Conservation (phyloP, 2,329 filamentous ascomycete species). For the Chrysoporthe cubensis region DNA sequence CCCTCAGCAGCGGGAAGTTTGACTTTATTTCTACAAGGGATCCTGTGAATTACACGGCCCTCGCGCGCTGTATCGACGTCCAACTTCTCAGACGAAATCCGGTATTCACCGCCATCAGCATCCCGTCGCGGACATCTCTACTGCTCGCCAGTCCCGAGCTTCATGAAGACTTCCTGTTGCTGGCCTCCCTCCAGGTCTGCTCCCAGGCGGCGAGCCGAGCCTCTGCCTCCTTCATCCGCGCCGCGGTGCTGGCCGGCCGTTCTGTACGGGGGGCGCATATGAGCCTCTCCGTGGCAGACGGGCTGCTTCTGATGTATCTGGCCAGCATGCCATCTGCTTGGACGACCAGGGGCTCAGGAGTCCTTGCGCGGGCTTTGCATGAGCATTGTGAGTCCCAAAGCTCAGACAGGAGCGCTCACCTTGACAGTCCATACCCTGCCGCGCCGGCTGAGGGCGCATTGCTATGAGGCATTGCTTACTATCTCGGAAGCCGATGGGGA, state of each 20-base stretch:
- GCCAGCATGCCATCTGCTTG: not conserved
- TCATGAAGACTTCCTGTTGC: not conserved
- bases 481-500: too few species aligned
- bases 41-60: not conserved
- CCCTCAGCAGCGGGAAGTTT: not conserved
- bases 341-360: not conserved
- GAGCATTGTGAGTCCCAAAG: not conserved
- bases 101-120: not conserved
- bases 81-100: not conserved
- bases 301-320: not conserved
- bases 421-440: not conserved
- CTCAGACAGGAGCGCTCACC: slow-evolving; percentile 1
- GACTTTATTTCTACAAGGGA: not conserved
- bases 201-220: slow-evolving; percentile 13
- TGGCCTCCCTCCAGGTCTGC: slow-evolving; percentile 2
- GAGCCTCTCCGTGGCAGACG: not conserved
- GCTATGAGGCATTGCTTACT: slow-evolving; percentile 4
- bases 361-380: not conserved
- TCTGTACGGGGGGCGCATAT: not conserved
- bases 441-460: slow-evolving; percentile 2
- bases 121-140: not conserved
- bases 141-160: not conserved
- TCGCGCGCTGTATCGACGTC: not conserved
- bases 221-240: slow-evolving; percentile 13
- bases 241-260: not conserved